Evolutionary conservation across 768 basidiomycete species (phyloP).

Genomic region (Polyporus arcularius): DNA sequence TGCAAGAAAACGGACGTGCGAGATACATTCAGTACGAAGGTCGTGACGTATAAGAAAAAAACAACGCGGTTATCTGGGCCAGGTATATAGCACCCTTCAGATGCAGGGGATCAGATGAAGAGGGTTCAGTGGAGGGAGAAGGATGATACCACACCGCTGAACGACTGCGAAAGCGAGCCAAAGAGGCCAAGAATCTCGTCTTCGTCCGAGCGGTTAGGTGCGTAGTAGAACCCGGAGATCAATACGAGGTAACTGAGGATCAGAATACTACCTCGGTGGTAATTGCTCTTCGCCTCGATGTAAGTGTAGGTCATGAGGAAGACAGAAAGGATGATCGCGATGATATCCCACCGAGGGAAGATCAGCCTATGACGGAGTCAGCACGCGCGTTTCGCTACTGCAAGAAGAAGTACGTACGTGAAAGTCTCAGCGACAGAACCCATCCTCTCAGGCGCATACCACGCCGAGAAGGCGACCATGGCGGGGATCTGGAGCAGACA

Average conservation of each 20-base stretch:
- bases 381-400: neutral
- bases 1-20: neutral
- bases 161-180: slow-evolving; percentile 5
- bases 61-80: slow-evolving; percentile 23
- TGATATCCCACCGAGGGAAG: slow-evolving; percentile 98
- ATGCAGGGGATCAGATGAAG: slow-evolving; percentile 5
- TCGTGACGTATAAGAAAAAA: neutral
- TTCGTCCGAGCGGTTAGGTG: slow-evolving; percentile 45
- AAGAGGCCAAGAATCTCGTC: slow-evolving; percentile 21
- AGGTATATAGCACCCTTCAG: slow-evolving; percentile 14
- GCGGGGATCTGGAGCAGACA: slow-evolving; percentile 97
- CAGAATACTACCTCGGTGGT: slow-evolving; percentile 94
- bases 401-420: slow-evolving; percentile 63
- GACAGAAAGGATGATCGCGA: slow-evolving; percentile 92
- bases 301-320: slow-evolving; percentile 99
- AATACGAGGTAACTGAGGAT: slow-evolving; percentile 94
- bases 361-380: slow-evolving; percentile 63
- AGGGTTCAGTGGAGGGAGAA: slow-evolving; percentile 5
- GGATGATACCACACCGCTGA: slow-evolving; percentile 6
- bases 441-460: slow-evolving; percentile 86
- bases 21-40: neutral
- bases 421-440: slow-evolving; percentile 89
- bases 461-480: slow-evolving; percentile 98
- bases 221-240: slow-evolving; percentile 89
- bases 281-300: slow-evolving; percentile 98